Evolutionary conservation across 1,139 yeast genomes (phyloP), one percentile per base, ranked within the genome.

Genomic region (Kodamaea plutei): DNA sequence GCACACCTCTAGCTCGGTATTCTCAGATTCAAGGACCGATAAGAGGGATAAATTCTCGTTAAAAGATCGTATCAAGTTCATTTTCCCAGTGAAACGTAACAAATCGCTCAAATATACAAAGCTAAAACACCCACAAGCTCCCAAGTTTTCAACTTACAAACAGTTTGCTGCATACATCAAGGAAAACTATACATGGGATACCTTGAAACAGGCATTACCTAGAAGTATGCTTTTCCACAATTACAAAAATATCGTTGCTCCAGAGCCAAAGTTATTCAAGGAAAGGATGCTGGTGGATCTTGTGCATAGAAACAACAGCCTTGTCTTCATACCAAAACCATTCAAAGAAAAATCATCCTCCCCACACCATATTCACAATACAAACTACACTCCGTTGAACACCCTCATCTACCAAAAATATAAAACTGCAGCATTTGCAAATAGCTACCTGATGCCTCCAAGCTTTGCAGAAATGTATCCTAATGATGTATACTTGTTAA

Each of bases 11-110:
- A 49, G 48, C 7, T 31, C 35, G 8, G 31, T 29, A 4, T 25
- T 17, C 17, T 25, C 31, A 16, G 29, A 25, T 11, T 20, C 16
- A 21, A 25, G 26, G 16, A 28, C 28, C 22, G 15, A 16, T 10
- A 25, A 25, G 17, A 24, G 10, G 22, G 14, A 10, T 10, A 11
- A 21, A n/a, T 15, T 15, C 11, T 21, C 29, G 8, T 29, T 24
- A 24, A 28, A 25, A 17, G 40, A 38, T 9, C 29, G 25, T 10
- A 27, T 33, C 26, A 40, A 35, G 18, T 62, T 57, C 29, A 35
- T 50, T 7, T 66, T 65, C 37, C 70, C 71, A 3, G 68, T 64
- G 2, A 53, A 46, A 29, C 41, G 71, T 23, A 53, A 52, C 26
- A 55, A 55, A 4, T 64, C 72, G 1, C 54, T 64, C 30, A 63